Evolutionary conservation across 1,284 basidiomycete genomes (phyloP), one percentile per base, ranked within the genome.

Genomic region (Irpex sp.): DNA sequence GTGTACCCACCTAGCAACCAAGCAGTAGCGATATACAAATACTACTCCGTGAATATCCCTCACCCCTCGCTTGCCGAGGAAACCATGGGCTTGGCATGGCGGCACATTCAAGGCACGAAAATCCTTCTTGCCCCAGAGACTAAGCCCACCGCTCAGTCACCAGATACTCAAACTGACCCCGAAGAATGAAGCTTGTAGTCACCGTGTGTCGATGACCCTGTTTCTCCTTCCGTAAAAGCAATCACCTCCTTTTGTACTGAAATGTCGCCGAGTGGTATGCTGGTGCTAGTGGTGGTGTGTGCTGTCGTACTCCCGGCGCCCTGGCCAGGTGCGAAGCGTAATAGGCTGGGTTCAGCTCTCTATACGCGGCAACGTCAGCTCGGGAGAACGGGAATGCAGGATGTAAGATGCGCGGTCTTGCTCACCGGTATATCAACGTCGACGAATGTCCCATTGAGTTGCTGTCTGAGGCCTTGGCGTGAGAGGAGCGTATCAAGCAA

Each of bases 401-500:
- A 45, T 12, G n/a, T 12, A 28, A 55, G 53, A 9, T 28, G 52
- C 18, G 18, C 23, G 23, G 23, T 23, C 23, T 23, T 23, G 21
- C 21, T 28, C 14, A 45, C 39, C 14, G 59, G 21, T 58, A 63
- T 58, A 28, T 52, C 53, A 5, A 35, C 55, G 35, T 64, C 63
- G 7, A 64, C 42, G 19, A 63, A 57, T 5, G 63, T 57, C 5
- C 62, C 64, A 23, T 58, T 23, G 18, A 67, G 62, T 21, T 61
- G 51, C 36, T 60, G 48, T 14, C 64, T 53, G 2, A 67, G 58
- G 10, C 65, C 64, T 19, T 53, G 49, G 16, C 66, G 62, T 14
- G 62, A 42, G 18, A 67, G 49, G 23, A 67, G 63, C 2, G 66
- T 67, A 47, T 67, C 66, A 36, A 67, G 61, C 14, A 67, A 56